These are phyloP conservation scores for Tubosaeta brunneosetosa DNA, from an alignment of 768 basidiomycete genomes.

Conservation along the genomic window DNA sequence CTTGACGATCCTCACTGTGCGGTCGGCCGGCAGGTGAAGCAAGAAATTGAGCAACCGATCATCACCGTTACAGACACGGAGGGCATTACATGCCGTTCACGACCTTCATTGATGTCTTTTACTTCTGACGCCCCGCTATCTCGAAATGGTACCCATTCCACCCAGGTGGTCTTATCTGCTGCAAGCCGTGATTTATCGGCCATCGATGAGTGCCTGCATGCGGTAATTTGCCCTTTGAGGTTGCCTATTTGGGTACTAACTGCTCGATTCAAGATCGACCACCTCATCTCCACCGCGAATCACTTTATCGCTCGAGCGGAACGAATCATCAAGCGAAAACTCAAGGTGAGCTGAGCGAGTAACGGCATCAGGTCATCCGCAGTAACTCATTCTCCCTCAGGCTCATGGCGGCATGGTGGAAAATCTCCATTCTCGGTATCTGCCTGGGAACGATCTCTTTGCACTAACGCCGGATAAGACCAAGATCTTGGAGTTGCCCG, in stretches of 20 bases:
- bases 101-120: slow-evolving; percentile 1
- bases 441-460: slow-evolving; percentile 16
- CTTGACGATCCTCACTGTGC: slow-evolving; percentile 37
- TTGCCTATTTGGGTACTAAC: slow-evolving; percentile 8
- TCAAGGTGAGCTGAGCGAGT: slow-evolving; percentile 41
- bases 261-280: slow-evolving; percentile 42
- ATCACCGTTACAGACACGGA: slow-evolving; percentile 24
- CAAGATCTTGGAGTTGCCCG: not conserved
- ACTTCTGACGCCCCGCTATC: slow-evolving; percentile 19
- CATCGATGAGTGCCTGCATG: slow-evolving; percentile 50
- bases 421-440: slow-evolving; percentile 35
- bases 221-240: slow-evolving; percentile 38
- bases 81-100: slow-evolving; percentile 17
- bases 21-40: slow-evolving; percentile 36
- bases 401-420: slow-evolving; percentile 47
- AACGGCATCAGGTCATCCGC: not conserved
- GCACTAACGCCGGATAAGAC: slow-evolving; percentile 14
- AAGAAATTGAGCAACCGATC: slow-evolving; percentile 14
- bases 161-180: slow-evolving; percentile 46
- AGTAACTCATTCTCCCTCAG: slow-evolving; percentile 26
- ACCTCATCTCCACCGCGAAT: slow-evolving; percentile 49
- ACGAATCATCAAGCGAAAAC: slow-evolving; percentile 48
- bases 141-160: slow-evolving; percentile 39
- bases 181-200: slow-evolving; percentile 53
- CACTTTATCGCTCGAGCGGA: slow-evolving; percentile 57